A percentile compares a stretch with the other conserved stretches of the same genome.
phyloP scores from a whole-genome alignment of 2,329 filamentous ascomycete species.

The Colletotrichum sp. region DNA sequence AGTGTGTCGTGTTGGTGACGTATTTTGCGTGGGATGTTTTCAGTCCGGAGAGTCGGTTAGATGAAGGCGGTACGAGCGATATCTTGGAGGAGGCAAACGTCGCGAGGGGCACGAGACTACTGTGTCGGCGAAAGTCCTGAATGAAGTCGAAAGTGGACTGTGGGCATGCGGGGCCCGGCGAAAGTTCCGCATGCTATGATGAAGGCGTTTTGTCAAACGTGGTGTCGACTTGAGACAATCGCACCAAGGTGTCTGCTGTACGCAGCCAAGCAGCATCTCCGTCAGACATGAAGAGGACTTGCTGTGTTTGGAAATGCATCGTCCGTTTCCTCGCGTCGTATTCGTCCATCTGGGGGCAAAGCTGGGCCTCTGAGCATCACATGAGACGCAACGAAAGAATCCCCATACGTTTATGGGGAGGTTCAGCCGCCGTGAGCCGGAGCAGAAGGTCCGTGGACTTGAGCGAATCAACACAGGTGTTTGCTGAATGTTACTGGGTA shows the following conservation, averaged over 20 bases:
- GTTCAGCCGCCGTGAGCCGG: neutral
- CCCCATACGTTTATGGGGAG: neutral
- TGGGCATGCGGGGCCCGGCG: neutral
- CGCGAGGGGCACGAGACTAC: constrained; percentile 9
- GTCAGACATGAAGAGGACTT: neutral
- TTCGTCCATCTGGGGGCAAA: neutral
- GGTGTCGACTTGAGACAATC: neutral
- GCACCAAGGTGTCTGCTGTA: neutral
- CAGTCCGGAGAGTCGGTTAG: neutral
- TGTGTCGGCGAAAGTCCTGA: neutral
- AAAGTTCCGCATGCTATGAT: constrained; percentile 13
- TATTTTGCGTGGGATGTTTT: constrained; percentile 3
- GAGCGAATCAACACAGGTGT: neutral
- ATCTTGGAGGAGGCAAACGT: neutral
- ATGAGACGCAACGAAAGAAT: constrained; percentile 1
- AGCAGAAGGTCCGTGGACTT: constrained; percentile 10
- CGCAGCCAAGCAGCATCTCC: neutral
- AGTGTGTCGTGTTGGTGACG: constrained; percentile 12
- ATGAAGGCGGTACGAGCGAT: neutral
- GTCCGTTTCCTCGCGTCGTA: constrained; percentile 9
- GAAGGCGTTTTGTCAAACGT: constrained; percentile 2
- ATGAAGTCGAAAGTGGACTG: neutral
- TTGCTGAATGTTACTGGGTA: neutral
- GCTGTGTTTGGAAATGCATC: constrained; percentile 12
- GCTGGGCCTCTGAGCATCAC: neutral